Conservation (phyloP, 2,329 filamentous ascomycete genomes). For the Colletotrichum eleusines region DNA sequence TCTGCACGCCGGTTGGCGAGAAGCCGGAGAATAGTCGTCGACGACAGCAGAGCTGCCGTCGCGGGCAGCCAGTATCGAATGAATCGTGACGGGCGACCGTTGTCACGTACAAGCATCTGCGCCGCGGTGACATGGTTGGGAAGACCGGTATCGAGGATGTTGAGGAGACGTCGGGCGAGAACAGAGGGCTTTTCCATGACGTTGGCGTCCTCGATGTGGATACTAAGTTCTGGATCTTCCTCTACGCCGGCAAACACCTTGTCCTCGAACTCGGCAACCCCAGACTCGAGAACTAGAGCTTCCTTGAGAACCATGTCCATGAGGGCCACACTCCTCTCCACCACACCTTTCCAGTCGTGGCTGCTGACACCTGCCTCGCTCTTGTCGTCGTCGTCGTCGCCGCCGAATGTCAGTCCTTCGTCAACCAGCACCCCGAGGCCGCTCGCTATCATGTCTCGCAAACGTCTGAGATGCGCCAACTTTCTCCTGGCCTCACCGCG, state of each 20-base stretch:
- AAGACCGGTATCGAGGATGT: constrained; percentile 76
- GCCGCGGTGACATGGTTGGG: constrained; percentile 74
- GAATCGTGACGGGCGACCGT: constrained; percentile 80
- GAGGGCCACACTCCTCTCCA: constrained; percentile 83
- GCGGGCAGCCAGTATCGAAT: constrained; percentile 92
- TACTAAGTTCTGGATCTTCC: constrained; percentile 69
- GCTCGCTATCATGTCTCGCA: constrained; percentile 85
- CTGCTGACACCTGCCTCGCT: constrained; percentile 64
- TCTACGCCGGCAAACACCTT: constrained; percentile 73
- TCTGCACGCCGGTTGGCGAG: constrained; percentile 80
- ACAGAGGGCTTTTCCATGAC: constrained; percentile 65
- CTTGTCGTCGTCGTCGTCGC: constrained; percentile 64
- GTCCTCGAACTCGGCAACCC: constrained; percentile 74
- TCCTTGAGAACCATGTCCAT: constrained; percentile 88
- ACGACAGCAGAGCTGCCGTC: constrained; percentile 79
- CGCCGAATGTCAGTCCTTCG: constrained; percentile 80
- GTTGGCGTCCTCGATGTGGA: constrained; percentile 61
- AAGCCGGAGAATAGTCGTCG: constrained; percentile 86
- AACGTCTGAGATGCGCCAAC: constrained; percentile 75
- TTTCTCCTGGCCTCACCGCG: constrained; percentile 82
- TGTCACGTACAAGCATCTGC: constrained; percentile 65
- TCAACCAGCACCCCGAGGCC: constrained; percentile 89
- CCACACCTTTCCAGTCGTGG: constrained; percentile 74
- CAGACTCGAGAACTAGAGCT: constrained; percentile 72
- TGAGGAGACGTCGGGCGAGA: constrained; percentile 74